Evolutionary conservation across 2,329 filamentous ascomycete species (phyloP), one percentile per base, ranked within the genome.

Genomic region (Aspergillus oerlinghausenensis): DNA sequence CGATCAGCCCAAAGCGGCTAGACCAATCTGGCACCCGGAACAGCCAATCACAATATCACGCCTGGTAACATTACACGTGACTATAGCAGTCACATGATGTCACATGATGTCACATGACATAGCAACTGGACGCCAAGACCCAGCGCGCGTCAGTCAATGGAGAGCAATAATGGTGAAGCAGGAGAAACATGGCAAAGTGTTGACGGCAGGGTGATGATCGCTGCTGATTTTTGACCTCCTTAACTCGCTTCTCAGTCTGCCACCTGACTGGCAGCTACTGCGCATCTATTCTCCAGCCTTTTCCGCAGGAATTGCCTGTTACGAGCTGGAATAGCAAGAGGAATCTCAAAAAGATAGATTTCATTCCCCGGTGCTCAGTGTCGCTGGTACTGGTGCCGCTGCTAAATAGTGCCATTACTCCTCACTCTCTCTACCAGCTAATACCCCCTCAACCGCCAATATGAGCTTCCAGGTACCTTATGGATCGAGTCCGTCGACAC

Each of bases 401-500:
- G 5, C 32, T 17, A 38, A 17, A 32, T 17, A 38, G 32, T 38
- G 32, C 14, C 14, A 38, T 10, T 43, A 43, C n/a, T 43, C 10
- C n/a, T 23, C 43, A 26, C 6, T 14, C 43, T 23, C 11, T 11
- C 5, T 47, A 23, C 21, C 43, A 23, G 17, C 11, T 19, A 7
- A 7, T 17, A 26, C 10, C 17, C 17, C 10, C 17, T 21, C 23
- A 14, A 42, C 50, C n/a, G 48, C 43, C 61, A 64, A 65, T 17
- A 71, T 76, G 74, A 61, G 67, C 7, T 77, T 75, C 63, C 60
- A 68, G 55, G 65, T 69, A 17, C 67, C 72, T 8, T 71, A 67
- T 51, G 69, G 70, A 29, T 70, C 73, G 10, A 73, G 69, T 6
- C 72, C 73, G 2, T 71, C 73, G 21, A 77, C 75, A 2, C 75